These are phyloP conservation scores for Diversispora eburnea DNA, from an alignment of 192 early-diverging fungal genomes.

Conservation along the genomic window DNA sequence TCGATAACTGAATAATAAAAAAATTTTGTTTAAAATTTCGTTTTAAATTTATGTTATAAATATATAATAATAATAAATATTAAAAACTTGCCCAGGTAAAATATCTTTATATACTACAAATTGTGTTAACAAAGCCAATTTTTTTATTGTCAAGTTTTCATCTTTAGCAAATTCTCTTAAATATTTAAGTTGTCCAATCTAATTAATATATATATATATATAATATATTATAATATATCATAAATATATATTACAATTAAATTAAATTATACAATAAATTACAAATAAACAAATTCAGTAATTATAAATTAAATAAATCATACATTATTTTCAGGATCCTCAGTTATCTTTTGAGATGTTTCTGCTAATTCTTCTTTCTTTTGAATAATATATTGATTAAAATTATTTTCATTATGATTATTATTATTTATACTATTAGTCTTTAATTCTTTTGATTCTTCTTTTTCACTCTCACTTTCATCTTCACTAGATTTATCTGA, in stretches of 20 bases:
- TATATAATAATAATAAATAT: neutral
- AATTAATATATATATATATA: too few species aligned
- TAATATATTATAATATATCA: too few species aligned
- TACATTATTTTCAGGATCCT: conserved; percentile 76
- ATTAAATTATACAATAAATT: conserved; percentile 8
- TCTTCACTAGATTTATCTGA: conserved; percentile 35
- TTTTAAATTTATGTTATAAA: neutral
- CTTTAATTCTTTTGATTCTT: conserved; percentile 37
- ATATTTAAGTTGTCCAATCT: conserved; percentile 64
- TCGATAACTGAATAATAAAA: conserved; percentile 56
- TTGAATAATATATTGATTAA: conserved; percentile 54
- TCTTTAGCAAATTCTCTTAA: conserved; percentile 66
- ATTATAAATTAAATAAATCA: neutral
- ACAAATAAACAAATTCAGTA: too few species aligned
- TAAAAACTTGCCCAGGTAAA: conserved; percentile 63
- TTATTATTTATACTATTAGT: conserved; percentile 18
- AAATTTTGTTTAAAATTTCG: neutral
- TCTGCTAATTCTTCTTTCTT: conserved; percentile 80
- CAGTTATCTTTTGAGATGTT: conserved; percentile 74
- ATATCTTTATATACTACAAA: conserved; percentile 94
- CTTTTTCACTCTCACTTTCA: conserved; percentile 27
- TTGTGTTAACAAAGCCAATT: conserved; percentile 80
- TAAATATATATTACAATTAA: neutral
- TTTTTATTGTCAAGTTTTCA: conserved; percentile 60
- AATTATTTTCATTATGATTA: conserved; percentile 39